These are phyloP conservation scores for Neurospora sp. DNA, from an alignment of 495 filamentous ascomycete genomes.

Conservation along the genomic window DNA sequence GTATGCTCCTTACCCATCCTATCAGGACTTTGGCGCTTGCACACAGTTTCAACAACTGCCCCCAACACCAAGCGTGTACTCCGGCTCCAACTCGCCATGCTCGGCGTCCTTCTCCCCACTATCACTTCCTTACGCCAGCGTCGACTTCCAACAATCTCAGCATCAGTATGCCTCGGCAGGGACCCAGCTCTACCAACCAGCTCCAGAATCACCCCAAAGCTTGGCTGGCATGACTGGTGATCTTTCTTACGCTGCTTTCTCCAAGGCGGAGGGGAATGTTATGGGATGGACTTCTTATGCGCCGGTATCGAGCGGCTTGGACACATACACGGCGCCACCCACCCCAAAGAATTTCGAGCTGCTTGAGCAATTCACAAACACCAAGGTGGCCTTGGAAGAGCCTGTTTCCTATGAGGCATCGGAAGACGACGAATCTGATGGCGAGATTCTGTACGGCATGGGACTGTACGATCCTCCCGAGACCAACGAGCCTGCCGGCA, in stretches of 20 bases:
- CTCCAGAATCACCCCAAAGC: not conserved
- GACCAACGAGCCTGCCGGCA: constrained; percentile 17
- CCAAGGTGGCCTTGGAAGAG: constrained; percentile 31
- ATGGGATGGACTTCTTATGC: constrained; percentile 33
- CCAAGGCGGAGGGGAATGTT: constrained; percentile 9
- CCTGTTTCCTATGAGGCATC: constrained; percentile 35
- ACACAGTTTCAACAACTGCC: constrained; percentile 30
- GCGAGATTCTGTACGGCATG: constrained; percentile 72
- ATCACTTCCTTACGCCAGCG: constrained; percentile 22
- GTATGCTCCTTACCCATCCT: constrained; percentile 16
- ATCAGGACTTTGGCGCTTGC: constrained; percentile 27
- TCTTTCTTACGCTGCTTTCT: constrained; percentile 8
- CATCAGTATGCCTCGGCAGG: not conserved
- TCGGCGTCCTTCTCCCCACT: constrained; percentile 30
- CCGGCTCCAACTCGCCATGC: constrained; percentile 36
- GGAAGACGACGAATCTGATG: constrained; percentile 33
- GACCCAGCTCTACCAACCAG: constrained; percentile 1
- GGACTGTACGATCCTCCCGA: constrained; percentile 68
- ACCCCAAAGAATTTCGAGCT: constrained; percentile 47
- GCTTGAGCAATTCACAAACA: constrained; percentile 16
- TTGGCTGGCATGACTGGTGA: constrained; percentile 1
- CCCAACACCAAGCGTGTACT: constrained; percentile 32
- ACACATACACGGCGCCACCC: constrained; percentile 40
- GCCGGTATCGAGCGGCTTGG: constrained; percentile 20
- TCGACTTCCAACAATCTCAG: constrained; percentile 8